Percentiles rank a stretch among this genome's conserved stretches.
Evolutionary conservation across 148 eudicot species (phyloP).

Genomic region (Rheum nobile): DNA sequence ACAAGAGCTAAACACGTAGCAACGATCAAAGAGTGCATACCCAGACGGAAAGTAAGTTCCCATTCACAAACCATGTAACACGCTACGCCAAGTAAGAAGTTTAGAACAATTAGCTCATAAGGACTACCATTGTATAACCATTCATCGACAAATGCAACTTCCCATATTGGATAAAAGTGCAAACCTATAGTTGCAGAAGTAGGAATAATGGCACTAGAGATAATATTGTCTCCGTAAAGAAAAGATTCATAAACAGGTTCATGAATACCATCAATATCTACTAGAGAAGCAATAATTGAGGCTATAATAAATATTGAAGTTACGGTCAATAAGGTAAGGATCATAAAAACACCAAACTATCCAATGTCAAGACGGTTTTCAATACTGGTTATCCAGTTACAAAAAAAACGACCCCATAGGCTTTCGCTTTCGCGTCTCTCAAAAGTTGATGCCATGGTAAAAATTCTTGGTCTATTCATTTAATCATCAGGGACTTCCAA

Average conservation of each 20-base stretch:
- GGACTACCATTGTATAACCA: constrained; percentile 18
- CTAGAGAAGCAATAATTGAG: neutral
- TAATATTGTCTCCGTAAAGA: constrained; percentile 6
- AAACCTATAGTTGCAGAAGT: neutral
- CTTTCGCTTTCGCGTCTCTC: no score
- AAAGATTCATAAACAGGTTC: neutral
- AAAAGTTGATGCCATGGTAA: no score
- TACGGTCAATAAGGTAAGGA: neutral
- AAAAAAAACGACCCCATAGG: neutral
- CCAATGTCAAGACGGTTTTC: neutral
- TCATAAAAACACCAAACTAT: neutral
- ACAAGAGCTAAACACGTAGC: constrained; percentile 13
- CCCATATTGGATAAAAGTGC: constrained; percentile 9
- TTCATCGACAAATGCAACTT: constrained; percentile 14
- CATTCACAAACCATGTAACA: constrained; percentile 15
- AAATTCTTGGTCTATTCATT: no score
- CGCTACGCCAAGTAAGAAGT: constrained; percentile 13
- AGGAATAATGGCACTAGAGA: neutral
- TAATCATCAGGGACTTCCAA: no score
- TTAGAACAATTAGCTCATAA: constrained; percentile 16
- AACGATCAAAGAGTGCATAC: constrained; percentile 9
- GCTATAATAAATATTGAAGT: constrained; percentile 5
- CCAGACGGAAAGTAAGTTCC: constrained; percentile 13
- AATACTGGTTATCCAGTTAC: neutral
- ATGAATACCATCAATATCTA: constrained; percentile 8